A percentile compares a stretch with the other conserved stretches of the same genome.
Evolutionary conservation across 2,329 filamentous ascomycete genomes (phyloP).

Genomic region (Fusarium chaquense): DNA sequence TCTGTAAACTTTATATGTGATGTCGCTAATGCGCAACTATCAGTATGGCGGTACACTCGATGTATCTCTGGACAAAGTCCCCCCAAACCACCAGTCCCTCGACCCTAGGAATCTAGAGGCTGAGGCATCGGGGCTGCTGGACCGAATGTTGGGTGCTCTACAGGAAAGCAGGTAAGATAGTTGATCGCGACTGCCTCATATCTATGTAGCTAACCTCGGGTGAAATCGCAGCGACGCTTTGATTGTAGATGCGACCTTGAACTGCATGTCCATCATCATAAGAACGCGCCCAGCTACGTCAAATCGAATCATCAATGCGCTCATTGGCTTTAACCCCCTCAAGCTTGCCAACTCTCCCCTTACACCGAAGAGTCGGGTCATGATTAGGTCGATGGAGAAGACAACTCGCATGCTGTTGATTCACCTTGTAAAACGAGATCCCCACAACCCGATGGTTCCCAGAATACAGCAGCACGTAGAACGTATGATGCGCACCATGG

Average conservation of each 20-base stretch:
- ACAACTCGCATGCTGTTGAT: conserved; percentile 86
- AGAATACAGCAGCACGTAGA: conserved; percentile 92
- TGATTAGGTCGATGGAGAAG: conserved; percentile 94
- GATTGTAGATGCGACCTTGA: conserved; percentile 90
- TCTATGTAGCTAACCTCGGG: conserved; percentile 14
- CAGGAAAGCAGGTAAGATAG: conserved; percentile 82
- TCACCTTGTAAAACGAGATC: conserved; percentile 87
- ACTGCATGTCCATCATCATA: conserved; percentile 85
- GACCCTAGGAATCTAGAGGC: conserved; percentile 87
- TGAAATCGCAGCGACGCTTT: conserved; percentile 78
- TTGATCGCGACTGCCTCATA: not conserved
- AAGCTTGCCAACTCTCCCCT: conserved; percentile 81
- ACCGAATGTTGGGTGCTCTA: conserved; percentile 85
- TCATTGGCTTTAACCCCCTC: conserved; percentile 92
- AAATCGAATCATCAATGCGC: conserved; percentile 84
- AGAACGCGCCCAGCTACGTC: conserved; percentile 83
- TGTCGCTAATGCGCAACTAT: conserved; percentile 28
- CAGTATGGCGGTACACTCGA: conserved; percentile 69
- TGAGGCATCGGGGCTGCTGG: conserved; percentile 89
- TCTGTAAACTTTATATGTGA: not conserved
- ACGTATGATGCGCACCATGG: conserved; percentile 79
- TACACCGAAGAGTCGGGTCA: conserved; percentile 82
- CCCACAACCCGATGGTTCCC: conserved; percentile 77
- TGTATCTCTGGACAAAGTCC: conserved; percentile 87
- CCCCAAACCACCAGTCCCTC: conserved; percentile 83